Evolutionary conservation across 1,284 basidiomycete genomes (phyloP).

Genomic region (Quambalaria eucalypti): DNA sequence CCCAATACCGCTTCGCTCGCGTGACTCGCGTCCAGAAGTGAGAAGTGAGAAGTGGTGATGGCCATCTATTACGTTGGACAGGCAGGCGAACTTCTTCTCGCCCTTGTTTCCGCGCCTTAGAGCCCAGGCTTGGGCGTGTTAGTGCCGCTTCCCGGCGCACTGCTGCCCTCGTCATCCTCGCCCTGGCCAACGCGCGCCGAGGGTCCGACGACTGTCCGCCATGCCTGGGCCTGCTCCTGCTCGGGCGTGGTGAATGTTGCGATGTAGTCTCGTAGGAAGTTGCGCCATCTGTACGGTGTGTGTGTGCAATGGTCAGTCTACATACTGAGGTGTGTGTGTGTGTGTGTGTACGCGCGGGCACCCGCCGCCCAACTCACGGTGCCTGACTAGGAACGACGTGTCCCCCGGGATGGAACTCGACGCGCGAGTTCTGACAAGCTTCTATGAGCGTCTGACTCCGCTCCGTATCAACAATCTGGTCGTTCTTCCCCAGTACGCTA

Average conservation of each 20-base stretch:
- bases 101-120: too few species aligned
- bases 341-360: too few species aligned
- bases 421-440: conserved; percentile 24
- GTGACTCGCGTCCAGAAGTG: too few species aligned
- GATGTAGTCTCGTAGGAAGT: conserved; percentile 40
- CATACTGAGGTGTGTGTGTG: too few species aligned
- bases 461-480: conserved; percentile 31
- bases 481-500: conserved; percentile 27
- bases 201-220: conserved; percentile 19
- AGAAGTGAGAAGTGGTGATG: too few species aligned
- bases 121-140: background rate
- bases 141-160: background rate
- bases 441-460: conserved; percentile 32
- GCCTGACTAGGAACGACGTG: conserved; percentile 39
- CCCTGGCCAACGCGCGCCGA: conserved; percentile 2
- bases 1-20: too few species aligned
- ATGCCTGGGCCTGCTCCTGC: conserved; percentile 12
- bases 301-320: background rate
- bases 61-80: too few species aligned
- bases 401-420: conserved; percentile 42
- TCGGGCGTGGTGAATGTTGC: conserved; percentile 21
- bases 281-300: conserved; percentile 20
- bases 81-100: too few species aligned
- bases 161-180: background rate
- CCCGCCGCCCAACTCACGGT: background rate